Evolutionary conservation across 2,329 filamentous ascomycete species (phyloP).

Genomic region (Colletotrichum tropicicola): DNA sequence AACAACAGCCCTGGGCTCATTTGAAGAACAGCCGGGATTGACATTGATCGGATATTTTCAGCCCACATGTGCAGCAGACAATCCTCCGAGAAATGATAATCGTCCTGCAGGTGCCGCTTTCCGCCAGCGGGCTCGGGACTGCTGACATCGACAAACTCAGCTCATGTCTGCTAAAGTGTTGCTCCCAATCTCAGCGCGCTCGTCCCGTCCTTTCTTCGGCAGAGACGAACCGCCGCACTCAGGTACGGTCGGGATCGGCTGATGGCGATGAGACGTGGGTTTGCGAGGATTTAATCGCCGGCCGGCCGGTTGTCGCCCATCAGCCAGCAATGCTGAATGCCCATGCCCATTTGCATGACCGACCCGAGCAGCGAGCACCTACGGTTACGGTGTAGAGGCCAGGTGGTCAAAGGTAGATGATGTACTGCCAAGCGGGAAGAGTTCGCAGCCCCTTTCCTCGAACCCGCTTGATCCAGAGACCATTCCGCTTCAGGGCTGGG

Average conservation of each 20-base stretch:
- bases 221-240: not conserved
- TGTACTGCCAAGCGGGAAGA: too few relatives aligned
- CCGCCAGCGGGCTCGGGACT: not conserved
- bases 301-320: too few relatives aligned
- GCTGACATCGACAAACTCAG: not conserved
- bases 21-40: slow-evolving; percentile 5
- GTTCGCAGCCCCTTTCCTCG: too few relatives aligned
- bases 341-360: not conserved
- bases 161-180: not conserved
- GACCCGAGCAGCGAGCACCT: too few relatives aligned
- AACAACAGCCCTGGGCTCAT: not conserved
- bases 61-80: slow-evolving; percentile 9
- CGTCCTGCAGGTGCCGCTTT: slow-evolving; percentile 1
- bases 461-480: not conserved
- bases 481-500: not conserved
- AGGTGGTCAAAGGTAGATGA: too few relatives aligned
- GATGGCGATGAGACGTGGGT: not conserved
- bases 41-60: slow-evolving; percentile 20
- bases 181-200: not conserved
- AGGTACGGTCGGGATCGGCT: not conserved
- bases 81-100: slow-evolving; percentile 8
- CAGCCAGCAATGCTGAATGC: too few relatives aligned
- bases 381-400: too few relatives aligned
- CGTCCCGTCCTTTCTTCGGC: not conserved
- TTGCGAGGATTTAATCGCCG: not conserved